phyloP scores from a whole-genome alignment of 441 rosid species.

The Croton setiger region DNA sequence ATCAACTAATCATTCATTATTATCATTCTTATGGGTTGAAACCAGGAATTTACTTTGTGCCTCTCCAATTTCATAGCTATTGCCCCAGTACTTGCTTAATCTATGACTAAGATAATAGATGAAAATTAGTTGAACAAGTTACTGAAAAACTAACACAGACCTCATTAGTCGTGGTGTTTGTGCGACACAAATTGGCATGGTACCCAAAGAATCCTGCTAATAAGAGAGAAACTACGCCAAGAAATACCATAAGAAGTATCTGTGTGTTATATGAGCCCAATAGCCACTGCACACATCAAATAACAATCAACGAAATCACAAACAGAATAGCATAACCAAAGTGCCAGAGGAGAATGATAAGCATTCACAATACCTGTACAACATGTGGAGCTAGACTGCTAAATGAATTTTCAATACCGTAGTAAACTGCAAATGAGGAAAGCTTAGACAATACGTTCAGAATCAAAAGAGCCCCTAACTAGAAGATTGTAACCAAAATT shows the following conservation, averaged over 20 bases:
- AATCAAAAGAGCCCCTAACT: background rate
- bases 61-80: background rate
- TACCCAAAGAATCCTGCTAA: constrained; percentile 77
- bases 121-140: background rate
- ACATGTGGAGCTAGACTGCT: constrained; percentile 64
- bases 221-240: constrained; percentile 66
- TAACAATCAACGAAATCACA: background rate
- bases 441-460: constrained; percentile 9
- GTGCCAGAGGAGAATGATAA: background rate
- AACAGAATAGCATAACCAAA: background rate
- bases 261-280: constrained; percentile 74
- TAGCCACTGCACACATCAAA: constrained; percentile 64
- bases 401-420: constrained; percentile 70
- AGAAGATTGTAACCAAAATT: constrained; percentile 5
- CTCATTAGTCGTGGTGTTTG: constrained; percentile 89
- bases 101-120: no score
- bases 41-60: background rate
- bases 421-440: constrained; percentile 55
- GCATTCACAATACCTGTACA: constrained; percentile 43
- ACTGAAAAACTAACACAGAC: constrained; percentile 21
- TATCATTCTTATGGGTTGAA: background rate
- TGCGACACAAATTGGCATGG: constrained; percentile 70
- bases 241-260: constrained; percentile 79
- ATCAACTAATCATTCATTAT: background rate
- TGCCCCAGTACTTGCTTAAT: background rate